Evolutionary conservation across 2,329 filamentous ascomycete species (phyloP), one percentile per base, ranked within the genome.

Genomic region (Claviceps quebecensis): DNA sequence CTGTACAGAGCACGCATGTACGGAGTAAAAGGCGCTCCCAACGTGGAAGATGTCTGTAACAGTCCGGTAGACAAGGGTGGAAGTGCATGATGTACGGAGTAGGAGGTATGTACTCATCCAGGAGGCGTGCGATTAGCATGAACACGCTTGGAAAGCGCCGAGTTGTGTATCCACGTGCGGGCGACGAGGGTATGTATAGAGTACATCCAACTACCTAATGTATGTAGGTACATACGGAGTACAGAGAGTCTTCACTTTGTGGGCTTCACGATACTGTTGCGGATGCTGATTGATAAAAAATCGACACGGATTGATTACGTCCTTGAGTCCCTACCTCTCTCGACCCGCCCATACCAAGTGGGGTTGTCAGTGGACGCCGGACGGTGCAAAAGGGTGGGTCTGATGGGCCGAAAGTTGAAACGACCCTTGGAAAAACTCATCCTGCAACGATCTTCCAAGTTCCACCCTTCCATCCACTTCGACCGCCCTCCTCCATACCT

Each of bases 241-340:
- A n/a, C n/a, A 43, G 40, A 43, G 19, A 14, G 17, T 19, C 17
- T 26, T 26, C 23, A 26, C 23, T 26, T 6, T 23, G 41, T 17
- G 45, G 45, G 17, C 23, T 13, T 22, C 29, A 38, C 36, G 37
- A 41, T 48, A 3, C 22, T 29, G 22, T 40, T 17, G 46, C 19
- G 46, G 37, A 17, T 40, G 19, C 37, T 40, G 47, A 41, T 48
- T 48, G 47, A 48, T 48, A 48, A 47, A 41, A 45, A 45, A 13
- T n/a, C 13, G 19, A 22, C n/a, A 41, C 37, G 23, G 47, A 48
- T 48, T 48, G 47, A 48, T 48, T 39, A 48, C 9, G 47, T 4
- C n/a, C 19, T 39, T 22, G 4, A 19, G n/a, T 22, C 19, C 23
- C n/a, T 11, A 5, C 8, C 3, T 19, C 19, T 19, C 19, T 2